phyloP scores from a whole-genome alignment of 805 yeast species.

The Ogataea siamensis region DNA sequence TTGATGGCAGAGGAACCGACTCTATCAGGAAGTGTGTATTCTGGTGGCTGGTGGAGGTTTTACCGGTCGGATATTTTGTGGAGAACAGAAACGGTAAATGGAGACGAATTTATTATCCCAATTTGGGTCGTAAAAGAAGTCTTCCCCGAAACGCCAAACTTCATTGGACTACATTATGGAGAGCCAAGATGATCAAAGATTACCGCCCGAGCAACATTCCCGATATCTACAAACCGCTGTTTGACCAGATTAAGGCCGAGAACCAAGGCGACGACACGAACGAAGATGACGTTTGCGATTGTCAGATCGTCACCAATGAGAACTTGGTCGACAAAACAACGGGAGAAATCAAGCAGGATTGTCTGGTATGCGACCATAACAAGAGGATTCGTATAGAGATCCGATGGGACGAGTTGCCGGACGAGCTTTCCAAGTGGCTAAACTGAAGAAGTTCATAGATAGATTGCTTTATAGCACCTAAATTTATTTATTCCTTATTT shows the following conservation, averaged over 20 bases:
- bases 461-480: conserved; percentile 10
- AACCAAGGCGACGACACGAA: not conserved
- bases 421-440: conserved; percentile 31
- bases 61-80: conserved; percentile 56
- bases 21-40: conserved; percentile 29
- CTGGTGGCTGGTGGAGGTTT: conserved; percentile 64
- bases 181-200: conserved; percentile 44
- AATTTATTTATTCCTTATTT: conserved; percentile 8
- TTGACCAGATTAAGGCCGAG: conserved; percentile 13
- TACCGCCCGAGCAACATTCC: conserved; percentile 49
- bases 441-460: conserved; percentile 14
- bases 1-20: conserved; percentile 41
- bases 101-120: conserved; percentile 50
- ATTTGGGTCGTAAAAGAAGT: conserved; percentile 51
- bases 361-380: conserved; percentile 3
- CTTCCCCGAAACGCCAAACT: conserved; percentile 44
- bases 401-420: conserved; percentile 36
- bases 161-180: conserved; percentile 67
- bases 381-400: conserved; percentile 18
- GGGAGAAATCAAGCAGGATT: conserved; percentile 20
- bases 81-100: conserved; percentile 50
- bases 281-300: conserved; percentile 10
- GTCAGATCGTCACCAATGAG: conserved; percentile 16
- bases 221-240: conserved; percentile 25
- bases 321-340: conserved; percentile 21